A percentile compares a stretch with the other conserved stretches of the same genome.
These are phyloP conservation scores for Mrakiaceae sp. DNA, from an alignment of 1,284 basidiomycete genomes.

Conservation along the genomic window DNA sequence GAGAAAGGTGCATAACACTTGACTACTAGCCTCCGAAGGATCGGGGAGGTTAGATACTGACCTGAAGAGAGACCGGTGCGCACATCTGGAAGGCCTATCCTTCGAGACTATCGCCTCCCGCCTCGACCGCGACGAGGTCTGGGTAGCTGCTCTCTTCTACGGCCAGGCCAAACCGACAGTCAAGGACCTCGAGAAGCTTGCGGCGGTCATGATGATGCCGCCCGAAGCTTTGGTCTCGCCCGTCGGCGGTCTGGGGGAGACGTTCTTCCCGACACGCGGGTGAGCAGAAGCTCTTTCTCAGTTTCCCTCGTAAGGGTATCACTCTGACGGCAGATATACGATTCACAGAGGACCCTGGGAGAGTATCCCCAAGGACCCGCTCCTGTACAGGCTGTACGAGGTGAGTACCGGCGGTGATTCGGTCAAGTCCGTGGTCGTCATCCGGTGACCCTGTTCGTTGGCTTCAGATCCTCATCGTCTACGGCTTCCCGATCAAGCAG, in stretches of 20 bases:
- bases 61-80: too few relatives aligned
- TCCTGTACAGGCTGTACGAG: slow-evolving; percentile 53
- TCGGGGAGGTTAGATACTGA: too few relatives aligned
- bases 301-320: slow-evolving; percentile 44
- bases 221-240: slow-evolving; percentile 25
- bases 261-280: slow-evolving; percentile 63
- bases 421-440: too few relatives aligned
- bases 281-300: slow-evolving; percentile 41
- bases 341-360: slow-evolving; percentile 27
- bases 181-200: slow-evolving; percentile 49
- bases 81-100: too few relatives aligned
- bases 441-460: too few relatives aligned
- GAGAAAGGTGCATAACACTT: too few relatives aligned
- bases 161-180: slow-evolving; percentile 65
- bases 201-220: slow-evolving; percentile 37
- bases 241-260: slow-evolving; percentile 45
- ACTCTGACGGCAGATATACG: slow-evolving; percentile 26
- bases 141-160: slow-evolving; percentile 78
- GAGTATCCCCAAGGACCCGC: slow-evolving; percentile 27
- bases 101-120: too few relatives aligned
- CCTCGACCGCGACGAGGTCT: slow-evolving; percentile 69
- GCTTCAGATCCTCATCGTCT: slow-evolving; percentile 55
- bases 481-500: slow-evolving; percentile 67
- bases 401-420: too few relatives aligned
- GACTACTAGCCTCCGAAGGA: too few relatives aligned